Base-by-base conservation (phyloP, 148 eudicot genomes). In the Chenopodium quinoa region DNA sequence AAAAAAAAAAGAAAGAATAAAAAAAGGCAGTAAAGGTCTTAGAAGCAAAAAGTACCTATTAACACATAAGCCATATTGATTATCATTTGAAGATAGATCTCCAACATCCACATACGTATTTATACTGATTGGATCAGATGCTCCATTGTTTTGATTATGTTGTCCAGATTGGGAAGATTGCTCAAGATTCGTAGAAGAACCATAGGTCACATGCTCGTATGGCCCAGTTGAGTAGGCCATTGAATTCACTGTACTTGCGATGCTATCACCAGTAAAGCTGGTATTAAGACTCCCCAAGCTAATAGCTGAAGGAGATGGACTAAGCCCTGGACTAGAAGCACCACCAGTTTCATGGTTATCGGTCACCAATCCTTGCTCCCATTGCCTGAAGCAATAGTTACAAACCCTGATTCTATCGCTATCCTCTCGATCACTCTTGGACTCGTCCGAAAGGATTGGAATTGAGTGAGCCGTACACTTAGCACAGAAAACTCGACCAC, bases 401-500 rank as follows among this genome's bases (percentile, higher is more conserved):
- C 98, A 95, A 73, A 89, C 94, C 88, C 98, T 92, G n/a, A 93
- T 87, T 87, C 83, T 90, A 19, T 90, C 93, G 73, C 87, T 68
- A 73, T 91, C 92, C 78, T 91, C 95, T 47, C 76, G 34, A 9
- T 81, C 77, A 73, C 78, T 78, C 81, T 65, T 85, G 52, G 83
- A 80, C 69, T 91, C 91, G 79, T 85, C 79, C 58, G 88, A 75
- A 73, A 83, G 82, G 17, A 84, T 76, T 19, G 97, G 95, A 79
- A 96, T 84, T 73, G 90, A 88, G 48, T 92, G 90, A 66, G 90
- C 34, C 69, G 95, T 90, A 86, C 99, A 96, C 93, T 88, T 92
- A 37, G 89, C 88, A 84, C 97, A 95, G 87, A 95, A 95, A 82
- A 95, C 89, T 47, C 93, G 85, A 23, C 99, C 99, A 83, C 97